A percentile compares a stretch with the other conserved stretches of the same genome.
phyloP scores from a whole-genome alignment of 371 early-diverging fungal genomes.

The Rhizopus arrhizus region DNA sequence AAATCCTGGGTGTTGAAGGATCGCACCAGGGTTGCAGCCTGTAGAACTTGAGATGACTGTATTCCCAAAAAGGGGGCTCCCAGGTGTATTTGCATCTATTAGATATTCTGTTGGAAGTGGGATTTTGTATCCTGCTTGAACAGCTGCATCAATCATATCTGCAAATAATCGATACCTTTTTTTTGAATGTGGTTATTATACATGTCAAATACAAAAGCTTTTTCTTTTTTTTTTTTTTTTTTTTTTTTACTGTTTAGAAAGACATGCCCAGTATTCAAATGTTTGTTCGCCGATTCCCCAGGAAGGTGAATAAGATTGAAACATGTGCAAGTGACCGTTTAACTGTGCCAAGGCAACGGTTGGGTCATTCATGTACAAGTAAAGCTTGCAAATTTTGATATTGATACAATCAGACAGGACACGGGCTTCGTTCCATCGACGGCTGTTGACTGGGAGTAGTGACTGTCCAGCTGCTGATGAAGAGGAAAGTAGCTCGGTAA shows the following conservation, averaged over 20 bases:
- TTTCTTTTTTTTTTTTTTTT: not conserved
- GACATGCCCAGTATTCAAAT: slow-evolving; percentile 86
- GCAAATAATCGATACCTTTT: slow-evolving; percentile 71
- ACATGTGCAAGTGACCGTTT: slow-evolving; percentile 69
- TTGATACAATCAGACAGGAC: slow-evolving; percentile 71
- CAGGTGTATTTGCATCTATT: slow-evolving; percentile 18
- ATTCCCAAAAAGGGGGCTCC: slow-evolving; percentile 29
- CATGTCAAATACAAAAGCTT: not conserved
- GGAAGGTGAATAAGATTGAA: slow-evolving; percentile 55
- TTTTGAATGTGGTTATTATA: not conserved
- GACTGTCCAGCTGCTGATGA: slow-evolving; percentile 49
- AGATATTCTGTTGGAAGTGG: slow-evolving; percentile 59
- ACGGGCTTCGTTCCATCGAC: slow-evolving; percentile 68
- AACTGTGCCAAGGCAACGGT: slow-evolving; percentile 69
- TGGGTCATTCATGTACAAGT: slow-evolving; percentile 68
- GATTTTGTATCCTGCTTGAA: slow-evolving; percentile 67
- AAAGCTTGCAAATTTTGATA: slow-evolving; percentile 77
- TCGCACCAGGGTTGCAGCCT: slow-evolving; percentile 59
- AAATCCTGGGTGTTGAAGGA: slow-evolving; percentile 86
- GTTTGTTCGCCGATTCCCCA: slow-evolving; percentile 68
- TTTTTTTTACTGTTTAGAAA: slow-evolving; percentile 67
- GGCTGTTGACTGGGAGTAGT: slow-evolving; percentile 48
- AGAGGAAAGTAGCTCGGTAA: slow-evolving; percentile 67
- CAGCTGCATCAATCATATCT: slow-evolving; percentile 73
- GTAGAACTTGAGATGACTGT: slow-evolving; percentile 10